Evolutionary conservation across 1,284 basidiomycete species (phyloP).

Genomic region (Rhodotorula sp.): DNA sequence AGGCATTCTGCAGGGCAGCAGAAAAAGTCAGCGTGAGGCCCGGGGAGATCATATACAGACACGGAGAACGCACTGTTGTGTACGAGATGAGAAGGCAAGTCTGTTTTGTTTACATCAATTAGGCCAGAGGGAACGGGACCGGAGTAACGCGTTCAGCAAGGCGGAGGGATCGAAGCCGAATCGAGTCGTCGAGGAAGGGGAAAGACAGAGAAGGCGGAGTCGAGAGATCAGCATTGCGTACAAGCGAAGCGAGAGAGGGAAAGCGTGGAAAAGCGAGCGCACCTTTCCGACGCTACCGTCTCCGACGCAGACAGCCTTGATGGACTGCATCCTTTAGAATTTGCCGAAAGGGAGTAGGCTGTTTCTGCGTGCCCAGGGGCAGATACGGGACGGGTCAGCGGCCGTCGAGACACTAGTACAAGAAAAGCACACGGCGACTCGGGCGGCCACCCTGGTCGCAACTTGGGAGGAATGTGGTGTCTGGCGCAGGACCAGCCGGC

Average conservation of each 20-base stretch:
- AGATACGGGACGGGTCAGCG: too few species aligned
- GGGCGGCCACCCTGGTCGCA: too few species aligned
- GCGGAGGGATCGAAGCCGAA: background rate
- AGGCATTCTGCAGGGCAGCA: constrained; percentile 63
- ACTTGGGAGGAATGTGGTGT: too few species aligned
- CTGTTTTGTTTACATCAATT: constrained; percentile 51
- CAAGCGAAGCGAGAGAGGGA: background rate
- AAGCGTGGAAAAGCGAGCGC: constrained; percentile 44
- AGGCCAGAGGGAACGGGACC: too few species aligned
- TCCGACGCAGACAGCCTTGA: constrained; percentile 79
- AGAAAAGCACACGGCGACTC: too few species aligned
- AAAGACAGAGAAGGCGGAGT: background rate
- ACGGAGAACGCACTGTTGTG: constrained; percentile 61
- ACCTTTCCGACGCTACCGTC: constrained; percentile 99
- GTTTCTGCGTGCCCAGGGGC: too few species aligned
- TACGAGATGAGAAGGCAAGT: constrained; percentile 96
- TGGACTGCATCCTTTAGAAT: constrained; percentile 26
- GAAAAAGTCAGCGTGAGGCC: background rate
- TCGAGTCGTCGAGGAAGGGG: background rate
- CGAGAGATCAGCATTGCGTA: background rate
- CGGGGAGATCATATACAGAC: background rate
- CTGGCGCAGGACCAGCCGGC: too few species aligned
- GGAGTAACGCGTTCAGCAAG: too few species aligned
- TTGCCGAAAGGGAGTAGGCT: too few species aligned
- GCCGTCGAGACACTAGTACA: too few species aligned